These are phyloP conservation scores for Kodamaea arcana DNA, from an alignment of 1,139 yeast genomes.

Conservation along the genomic window DNA sequence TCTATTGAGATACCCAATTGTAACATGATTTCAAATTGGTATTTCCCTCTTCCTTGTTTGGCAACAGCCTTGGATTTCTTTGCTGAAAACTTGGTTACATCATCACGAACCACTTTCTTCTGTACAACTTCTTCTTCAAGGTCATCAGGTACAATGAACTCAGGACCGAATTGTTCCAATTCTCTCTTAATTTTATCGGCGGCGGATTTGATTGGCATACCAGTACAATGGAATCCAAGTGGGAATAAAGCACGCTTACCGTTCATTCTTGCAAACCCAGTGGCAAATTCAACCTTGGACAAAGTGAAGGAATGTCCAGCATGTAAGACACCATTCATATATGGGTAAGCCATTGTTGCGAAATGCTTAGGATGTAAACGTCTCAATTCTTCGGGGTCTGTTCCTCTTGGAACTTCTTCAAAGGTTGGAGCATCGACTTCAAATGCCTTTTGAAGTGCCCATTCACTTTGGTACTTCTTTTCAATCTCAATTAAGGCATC, in stretches of 20 bases:
- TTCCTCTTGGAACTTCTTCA: conserved; percentile 56
- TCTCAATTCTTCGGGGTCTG: conserved; percentile 65
- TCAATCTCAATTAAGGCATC: conserved; percentile 89
- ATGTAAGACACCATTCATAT: conserved; percentile 97
- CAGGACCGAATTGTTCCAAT: conserved; percentile 83
- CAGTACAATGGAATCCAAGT: conserved; percentile 98
- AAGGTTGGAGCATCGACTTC: conserved; percentile 84
- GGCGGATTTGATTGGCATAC: conserved; percentile 97
- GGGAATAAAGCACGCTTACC: conserved; percentile 95
- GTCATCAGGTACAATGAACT: conserved; percentile 66
- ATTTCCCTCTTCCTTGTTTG: conserved; percentile 89
- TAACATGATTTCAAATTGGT: conserved; percentile 93
- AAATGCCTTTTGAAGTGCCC: conserved; percentile 83
- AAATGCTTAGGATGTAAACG: conserved; percentile 80
- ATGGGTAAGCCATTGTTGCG: conserved; percentile 96
- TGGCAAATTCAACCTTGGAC: conserved; percentile 89
- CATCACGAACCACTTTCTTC: conserved; percentile 48
- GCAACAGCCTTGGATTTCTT: conserved; percentile 91
- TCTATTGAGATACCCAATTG: conserved; percentile 84
- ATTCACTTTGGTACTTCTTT: conserved; percentile 78
- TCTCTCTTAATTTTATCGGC: conserved; percentile 95
- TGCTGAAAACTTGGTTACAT: conserved; percentile 85
- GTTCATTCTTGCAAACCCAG: conserved; percentile 92
- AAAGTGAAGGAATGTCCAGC: conserved; percentile 97
- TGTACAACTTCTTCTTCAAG: conserved; percentile 52